Conservation (phyloP, 1,139 yeast genomes). For the Suhomyces coccinellae region DNA sequence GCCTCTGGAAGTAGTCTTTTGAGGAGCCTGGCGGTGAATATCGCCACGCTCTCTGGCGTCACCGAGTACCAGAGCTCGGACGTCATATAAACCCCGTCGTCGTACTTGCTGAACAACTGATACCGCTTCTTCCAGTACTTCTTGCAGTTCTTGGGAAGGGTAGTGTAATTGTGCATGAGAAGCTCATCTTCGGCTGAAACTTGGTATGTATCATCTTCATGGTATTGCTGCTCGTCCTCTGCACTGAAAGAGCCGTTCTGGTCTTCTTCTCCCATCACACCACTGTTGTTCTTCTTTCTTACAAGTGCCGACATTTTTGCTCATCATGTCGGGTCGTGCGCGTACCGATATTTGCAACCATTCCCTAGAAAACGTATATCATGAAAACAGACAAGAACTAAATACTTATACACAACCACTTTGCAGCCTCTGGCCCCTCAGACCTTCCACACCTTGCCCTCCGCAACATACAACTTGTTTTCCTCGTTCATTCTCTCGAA, state of each 20-base stretch:
- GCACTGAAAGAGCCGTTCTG: too few species aligned
- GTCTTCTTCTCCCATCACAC: background rate
- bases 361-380: constrained; percentile 1
- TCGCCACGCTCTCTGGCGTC: constrained; percentile 79
- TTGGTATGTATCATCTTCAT: constrained; percentile 15
- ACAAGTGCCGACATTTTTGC: constrained; percentile 2
- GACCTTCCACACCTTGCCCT: constrained; percentile 63
- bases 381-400: constrained; percentile 6
- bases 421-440: constrained; percentile 16
- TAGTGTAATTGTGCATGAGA: constrained; percentile 39
- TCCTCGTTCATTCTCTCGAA: constrained; percentile 52
- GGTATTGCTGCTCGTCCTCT: too few species aligned
- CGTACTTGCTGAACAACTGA: constrained; percentile 57
- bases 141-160: constrained; percentile 43
- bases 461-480: constrained; percentile 60
- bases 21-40: constrained; percentile 59
- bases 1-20: constrained; percentile 44
- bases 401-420: background rate
- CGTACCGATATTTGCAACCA: constrained; percentile 2
- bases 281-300: background rate
- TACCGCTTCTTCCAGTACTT: constrained; percentile 66
- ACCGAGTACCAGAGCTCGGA: constrained; percentile 88
- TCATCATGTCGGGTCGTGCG: constrained; percentile 8
- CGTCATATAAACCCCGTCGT: constrained; percentile 72
- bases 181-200: constrained; percentile 32